Conservation (phyloP, 352 stramenopile genomes). For the Phytophthora idaei region DNA sequence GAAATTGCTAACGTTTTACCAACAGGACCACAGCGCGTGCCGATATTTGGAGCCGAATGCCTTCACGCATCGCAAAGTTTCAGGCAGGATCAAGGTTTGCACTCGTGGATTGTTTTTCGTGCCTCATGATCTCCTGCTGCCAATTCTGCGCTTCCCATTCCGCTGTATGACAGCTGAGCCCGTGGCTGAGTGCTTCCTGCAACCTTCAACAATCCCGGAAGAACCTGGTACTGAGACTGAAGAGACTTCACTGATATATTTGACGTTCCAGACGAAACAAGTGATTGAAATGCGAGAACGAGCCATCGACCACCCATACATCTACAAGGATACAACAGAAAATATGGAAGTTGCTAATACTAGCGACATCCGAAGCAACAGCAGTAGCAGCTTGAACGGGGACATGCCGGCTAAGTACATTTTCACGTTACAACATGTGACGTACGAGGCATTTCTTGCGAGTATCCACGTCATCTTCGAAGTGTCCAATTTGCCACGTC, state of each 20-base stretch:
- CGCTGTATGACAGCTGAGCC: constrained; percentile 60
- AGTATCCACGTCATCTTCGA: constrained; percentile 69
- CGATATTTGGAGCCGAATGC: constrained; percentile 56
- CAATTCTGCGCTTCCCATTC: constrained; percentile 87
- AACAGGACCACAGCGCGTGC: constrained; percentile 71
- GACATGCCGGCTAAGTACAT: constrained; percentile 55
- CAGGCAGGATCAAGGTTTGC: constrained; percentile 81
- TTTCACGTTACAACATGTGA: constrained; percentile 80
- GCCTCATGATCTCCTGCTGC: constrained; percentile 65
- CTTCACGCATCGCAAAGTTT: constrained; percentile 46
- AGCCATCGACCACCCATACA: constrained; percentile 74
- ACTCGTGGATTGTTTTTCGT: constrained; percentile 91
- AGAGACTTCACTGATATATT: constrained; percentile 35
- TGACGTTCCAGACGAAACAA: constrained; percentile 62
- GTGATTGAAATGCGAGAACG: constrained; percentile 80
- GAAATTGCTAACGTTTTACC: constrained; percentile 10
- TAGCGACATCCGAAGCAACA: constrained; percentile 16
- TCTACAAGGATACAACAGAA: constrained; percentile 43
- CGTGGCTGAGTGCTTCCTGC: constrained; percentile 55
- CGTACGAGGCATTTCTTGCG: constrained; percentile 63
- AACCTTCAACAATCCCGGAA: constrained; percentile 12
- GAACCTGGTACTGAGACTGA: not conserved
- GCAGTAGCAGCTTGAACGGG: constrained; percentile 8
- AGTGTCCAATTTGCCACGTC: constrained; percentile 50
- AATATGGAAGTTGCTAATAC: not conserved